Conservation (phyloP, 371 early-diverging fungal genomes). For the Mitosporidium daphniae region DNA sequence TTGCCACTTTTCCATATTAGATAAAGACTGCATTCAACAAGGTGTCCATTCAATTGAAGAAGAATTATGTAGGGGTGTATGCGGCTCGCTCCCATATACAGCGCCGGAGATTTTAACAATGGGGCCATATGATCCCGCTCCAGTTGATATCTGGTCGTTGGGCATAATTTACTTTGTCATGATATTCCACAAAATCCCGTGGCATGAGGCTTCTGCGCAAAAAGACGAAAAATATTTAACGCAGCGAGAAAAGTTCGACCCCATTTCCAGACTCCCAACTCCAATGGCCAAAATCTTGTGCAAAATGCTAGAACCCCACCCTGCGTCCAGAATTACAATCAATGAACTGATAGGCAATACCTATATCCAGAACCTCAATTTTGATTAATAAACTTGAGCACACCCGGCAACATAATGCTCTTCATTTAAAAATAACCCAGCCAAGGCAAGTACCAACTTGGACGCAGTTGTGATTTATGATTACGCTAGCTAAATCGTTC, state of each 20-base stretch:
- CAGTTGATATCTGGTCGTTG: conserved; percentile 40
- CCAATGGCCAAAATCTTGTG: conserved; percentile 1
- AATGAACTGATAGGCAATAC: conserved; percentile 1
- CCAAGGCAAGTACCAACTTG: no score
- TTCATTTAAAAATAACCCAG: no score
- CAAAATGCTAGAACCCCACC: conserved; percentile 3
- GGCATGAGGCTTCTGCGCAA: conserved; percentile 23
- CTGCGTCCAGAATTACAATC: neutral
- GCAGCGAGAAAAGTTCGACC: conserved; percentile 1
- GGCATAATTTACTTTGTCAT: conserved; percentile 41
- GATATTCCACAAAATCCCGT: conserved; percentile 26
- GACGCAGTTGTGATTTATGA: no score
- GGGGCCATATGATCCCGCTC: conserved; percentile 32
- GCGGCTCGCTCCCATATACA: conserved; percentile 54
- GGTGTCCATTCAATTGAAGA: no score
- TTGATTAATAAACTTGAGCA: no score
- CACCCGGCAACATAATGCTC: no score
- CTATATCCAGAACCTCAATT: no score
- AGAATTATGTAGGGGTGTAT: conserved; percentile 18
- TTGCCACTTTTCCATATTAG: conserved; percentile 27
- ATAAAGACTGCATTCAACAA: no score
- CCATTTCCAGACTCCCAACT: neutral
- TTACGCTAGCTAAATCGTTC: no score
- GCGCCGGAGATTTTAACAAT: conserved; percentile 39
- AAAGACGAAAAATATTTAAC: conserved; percentile 15